A percentile compares a stretch with the other conserved stretches of the same genome.
phyloP scores from a whole-genome alignment of 331 rosid species.

The Phaseolus coccineus region DNA sequence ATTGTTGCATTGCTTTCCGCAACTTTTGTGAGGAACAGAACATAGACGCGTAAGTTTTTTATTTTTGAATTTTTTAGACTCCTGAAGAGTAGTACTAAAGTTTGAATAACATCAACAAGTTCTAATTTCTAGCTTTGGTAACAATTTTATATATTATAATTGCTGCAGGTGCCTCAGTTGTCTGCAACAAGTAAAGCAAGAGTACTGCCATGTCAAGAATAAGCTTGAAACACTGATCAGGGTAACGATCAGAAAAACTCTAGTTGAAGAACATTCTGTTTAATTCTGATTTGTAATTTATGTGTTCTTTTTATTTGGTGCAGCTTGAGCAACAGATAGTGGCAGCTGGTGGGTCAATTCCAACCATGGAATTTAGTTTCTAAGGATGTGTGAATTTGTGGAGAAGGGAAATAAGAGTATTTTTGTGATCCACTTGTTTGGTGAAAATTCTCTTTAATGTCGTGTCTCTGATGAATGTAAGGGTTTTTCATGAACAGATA shows the following conservation, averaged over 20 bases:
- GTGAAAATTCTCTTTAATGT: slow-evolving; percentile 20
- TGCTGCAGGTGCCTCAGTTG: slow-evolving; percentile 15
- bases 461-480: not conserved
- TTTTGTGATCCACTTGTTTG: slow-evolving; percentile 20
- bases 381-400: not conserved
- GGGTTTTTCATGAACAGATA: not conserved
- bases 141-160: not conserved
- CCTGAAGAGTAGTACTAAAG: not conserved
- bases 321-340: slow-evolving; percentile 23
- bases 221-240: slow-evolving; percentile 13
- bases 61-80: not conserved
- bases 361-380: not conserved
- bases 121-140: not conserved
- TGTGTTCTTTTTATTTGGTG: not conserved
- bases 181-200: slow-evolving; percentile 21
- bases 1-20: slow-evolving; percentile 23
- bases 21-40: slow-evolving; percentile 13
- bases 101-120: not conserved
- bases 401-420: slow-evolving; percentile 8
- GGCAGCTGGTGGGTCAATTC: slow-evolving; percentile 22
- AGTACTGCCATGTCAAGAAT: slow-evolving; percentile 16
- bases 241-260: not conserved
- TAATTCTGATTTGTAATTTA: not conserved
- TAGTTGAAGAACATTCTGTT: slow-evolving; percentile 7
- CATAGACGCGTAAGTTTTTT: not conserved